Percentiles rank a stretch among this genome's conserved stretches.
Conservation (phyloP, 345 rosid species). For the Dipteronia dyeriana region DNA sequence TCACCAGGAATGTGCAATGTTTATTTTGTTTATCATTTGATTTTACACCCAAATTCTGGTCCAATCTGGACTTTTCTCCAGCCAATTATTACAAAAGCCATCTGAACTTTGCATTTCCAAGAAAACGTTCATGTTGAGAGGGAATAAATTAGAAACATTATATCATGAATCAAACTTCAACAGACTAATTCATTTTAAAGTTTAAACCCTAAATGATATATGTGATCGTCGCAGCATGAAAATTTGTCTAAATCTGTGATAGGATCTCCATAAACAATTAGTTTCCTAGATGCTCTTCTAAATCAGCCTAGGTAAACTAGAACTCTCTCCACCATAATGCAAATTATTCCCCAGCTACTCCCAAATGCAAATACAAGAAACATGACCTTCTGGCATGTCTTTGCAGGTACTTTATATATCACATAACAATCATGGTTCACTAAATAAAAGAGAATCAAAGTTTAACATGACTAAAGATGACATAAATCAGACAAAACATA, state of each 20-base stretch:
- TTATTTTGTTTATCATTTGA: background rate
- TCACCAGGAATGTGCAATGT: background rate
- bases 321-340: background rate
- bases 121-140: background rate
- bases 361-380: background rate
- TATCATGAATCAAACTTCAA: background rate
- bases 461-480: background rate
- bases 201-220: background rate
- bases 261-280: background rate
- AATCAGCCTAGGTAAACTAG: background rate
- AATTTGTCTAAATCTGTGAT: background rate
- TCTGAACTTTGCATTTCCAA: background rate
- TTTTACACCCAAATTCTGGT: background rate
- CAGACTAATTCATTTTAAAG: background rate
- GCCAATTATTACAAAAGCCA: background rate
- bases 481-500: background rate
- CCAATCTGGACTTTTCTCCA: background rate
- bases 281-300: background rate
- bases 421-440: background rate
- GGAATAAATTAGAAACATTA: background rate
- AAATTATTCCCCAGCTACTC: background rate
- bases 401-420: background rate
- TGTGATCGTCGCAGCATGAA: background rate
- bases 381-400: background rate
- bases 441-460: slow-evolving; percentile 1